These are phyloP conservation scores for Fusarium albosuccineum DNA, from an alignment of 2,329 filamentous ascomycete genomes.

Conservation along the genomic window DNA sequence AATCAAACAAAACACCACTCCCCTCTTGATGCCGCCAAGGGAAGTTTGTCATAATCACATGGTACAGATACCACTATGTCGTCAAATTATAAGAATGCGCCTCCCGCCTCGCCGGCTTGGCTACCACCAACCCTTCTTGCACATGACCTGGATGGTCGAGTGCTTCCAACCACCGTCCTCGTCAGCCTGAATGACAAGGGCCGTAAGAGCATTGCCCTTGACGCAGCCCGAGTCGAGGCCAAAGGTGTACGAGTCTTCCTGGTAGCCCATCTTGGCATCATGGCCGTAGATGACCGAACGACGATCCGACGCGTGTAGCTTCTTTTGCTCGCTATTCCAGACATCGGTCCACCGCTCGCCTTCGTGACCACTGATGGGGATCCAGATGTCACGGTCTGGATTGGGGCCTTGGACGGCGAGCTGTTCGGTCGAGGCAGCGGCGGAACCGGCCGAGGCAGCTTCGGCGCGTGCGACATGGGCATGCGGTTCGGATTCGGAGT, in stretches of 20 bases:
- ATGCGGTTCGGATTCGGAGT: neutral
- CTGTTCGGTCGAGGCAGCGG: constrained; percentile 4
- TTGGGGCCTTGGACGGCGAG: constrained; percentile 22
- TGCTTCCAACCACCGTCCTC: constrained; percentile 52
- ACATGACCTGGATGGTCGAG: constrained; percentile 57
- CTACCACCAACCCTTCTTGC: constrained; percentile 47
- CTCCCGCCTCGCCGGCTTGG: neutral
- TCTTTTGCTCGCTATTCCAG: constrained; percentile 67
- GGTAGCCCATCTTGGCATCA: constrained; percentile 79
- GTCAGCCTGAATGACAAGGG: constrained; percentile 76
- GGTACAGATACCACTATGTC: neutral
- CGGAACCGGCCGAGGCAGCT: neutral
- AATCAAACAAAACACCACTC: constrained; percentile 10
- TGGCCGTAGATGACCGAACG: constrained; percentile 89
- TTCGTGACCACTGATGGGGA: constrained; percentile 58
- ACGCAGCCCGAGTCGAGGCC: constrained; percentile 90
- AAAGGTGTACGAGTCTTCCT: constrained; percentile 75
- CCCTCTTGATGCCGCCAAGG: constrained; percentile 3
- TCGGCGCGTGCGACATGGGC: constrained; percentile 23
- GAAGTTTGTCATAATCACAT: constrained; percentile 14
- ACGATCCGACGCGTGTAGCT: constrained; percentile 50
- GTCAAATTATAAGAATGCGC: neutral
- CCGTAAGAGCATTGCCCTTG: constrained; percentile 80
- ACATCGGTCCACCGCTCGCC: constrained; percentile 77
- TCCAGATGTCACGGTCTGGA: constrained; percentile 49